Evolutionary conservation across 805 yeast species (phyloP), one percentile per base, ranked within the genome.

Genomic region (Jamesozyma gamospora): DNA sequence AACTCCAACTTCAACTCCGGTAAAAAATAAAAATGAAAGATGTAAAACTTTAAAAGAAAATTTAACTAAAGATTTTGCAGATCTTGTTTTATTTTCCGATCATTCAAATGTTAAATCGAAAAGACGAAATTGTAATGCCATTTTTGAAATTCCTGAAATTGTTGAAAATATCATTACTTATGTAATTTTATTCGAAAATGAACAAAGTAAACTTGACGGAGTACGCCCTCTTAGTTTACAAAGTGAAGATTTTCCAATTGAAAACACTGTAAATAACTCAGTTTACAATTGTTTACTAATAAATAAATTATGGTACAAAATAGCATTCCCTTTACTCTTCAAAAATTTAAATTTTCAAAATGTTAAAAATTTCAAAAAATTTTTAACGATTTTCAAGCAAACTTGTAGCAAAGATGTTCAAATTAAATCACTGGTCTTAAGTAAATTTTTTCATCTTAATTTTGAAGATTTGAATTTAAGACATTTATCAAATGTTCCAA

Each of bases 131-230:
- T 16, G 43, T 50, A 60, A 65, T 57, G 50, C 60, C 13, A 79
- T 86, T 8, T 81, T 86, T 51, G 66, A 69, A 37, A 77, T 81
- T 28, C 95, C 95, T 0, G 96, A 86, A 57, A 79, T 86, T 38
- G 65, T 86, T 13, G 59, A 67, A 44, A 66, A 69, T 40, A 82
- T 86, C 11, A 52, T 86, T 21, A 62, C 65, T 19, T 75, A 66
- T 31, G 25, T 45, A 11, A 35, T 38, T 8, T 10, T 28, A 13
- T 12, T 26, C 3, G 49, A 44, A 25, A n/a, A 31, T n/a, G 6
- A 36, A 16, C 26, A 36, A 13, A 5, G 8, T n/a, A n/a, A n/a
- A n/a, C n/a, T n/a, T n/a, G n/a, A n/a, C n/a, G n/a, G n/a, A n/a
- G n/a, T n/a, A n/a, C n/a, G n/a, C n/a, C n/a, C n/a, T n/a, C n/a